Conservation (phyloP, 768 basidiomycete species). For the Amanita rubescens region DNA sequence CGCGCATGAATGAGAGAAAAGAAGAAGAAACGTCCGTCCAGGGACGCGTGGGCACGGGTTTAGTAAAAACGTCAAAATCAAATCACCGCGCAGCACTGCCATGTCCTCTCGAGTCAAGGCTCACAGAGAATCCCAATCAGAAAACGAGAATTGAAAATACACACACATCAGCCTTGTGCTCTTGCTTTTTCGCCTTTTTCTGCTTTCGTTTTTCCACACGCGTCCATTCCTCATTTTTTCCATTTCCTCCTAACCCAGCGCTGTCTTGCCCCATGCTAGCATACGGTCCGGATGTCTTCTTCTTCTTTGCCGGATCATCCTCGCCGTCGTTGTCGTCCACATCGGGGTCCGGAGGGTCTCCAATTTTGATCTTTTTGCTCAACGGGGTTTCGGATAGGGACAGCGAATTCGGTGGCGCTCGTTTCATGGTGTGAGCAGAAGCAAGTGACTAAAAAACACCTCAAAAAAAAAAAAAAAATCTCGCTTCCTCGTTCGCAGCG, state of each 20-base stretch:
- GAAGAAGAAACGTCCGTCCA: slow-evolving; percentile 4
- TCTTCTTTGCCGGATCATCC: neutral
- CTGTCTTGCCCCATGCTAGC: neutral
- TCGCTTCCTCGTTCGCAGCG: neutral
- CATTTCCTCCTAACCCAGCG: neutral
- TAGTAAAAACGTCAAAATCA: neutral
- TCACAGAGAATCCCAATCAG: neutral
- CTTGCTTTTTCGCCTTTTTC: slow-evolving; percentile 57
- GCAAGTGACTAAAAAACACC: neutral
- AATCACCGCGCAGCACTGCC: neutral
- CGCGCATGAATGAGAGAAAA: slow-evolving; percentile 6
- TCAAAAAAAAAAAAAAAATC: no score
- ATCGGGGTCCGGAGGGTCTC: neutral
- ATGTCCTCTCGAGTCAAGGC: no score
- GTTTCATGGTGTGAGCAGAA: slow-evolving; percentile 2
- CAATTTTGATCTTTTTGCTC: slow-evolving; percentile 1
- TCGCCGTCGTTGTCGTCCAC: no score
- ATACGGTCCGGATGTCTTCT: neutral
- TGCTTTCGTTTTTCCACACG: slow-evolving; percentile 67
- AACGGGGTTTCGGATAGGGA: neutral
- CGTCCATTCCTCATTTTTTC: slow-evolving; percentile 27
- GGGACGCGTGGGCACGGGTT: slow-evolving; percentile 5
- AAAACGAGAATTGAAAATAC: slow-evolving; percentile 7
- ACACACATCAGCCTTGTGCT: slow-evolving; percentile 57
- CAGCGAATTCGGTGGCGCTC: neutral